Base-by-base conservation (phyloP, 139 green algal species). In the Chlorella sp. region DNA sequence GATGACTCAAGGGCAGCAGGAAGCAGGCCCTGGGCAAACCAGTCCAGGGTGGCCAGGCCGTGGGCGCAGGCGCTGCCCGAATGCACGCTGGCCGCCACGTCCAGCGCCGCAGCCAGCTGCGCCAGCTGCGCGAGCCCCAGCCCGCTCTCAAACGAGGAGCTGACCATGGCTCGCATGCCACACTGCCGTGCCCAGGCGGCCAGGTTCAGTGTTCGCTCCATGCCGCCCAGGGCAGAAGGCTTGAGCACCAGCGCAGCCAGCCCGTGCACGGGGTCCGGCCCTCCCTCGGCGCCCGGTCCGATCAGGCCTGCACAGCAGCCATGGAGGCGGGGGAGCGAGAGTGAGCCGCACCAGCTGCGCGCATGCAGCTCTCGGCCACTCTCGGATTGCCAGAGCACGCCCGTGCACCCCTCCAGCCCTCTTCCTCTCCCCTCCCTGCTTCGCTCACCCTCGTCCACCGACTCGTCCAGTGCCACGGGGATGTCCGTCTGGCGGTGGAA, bases 401-500 rank as follows among this genome's bases (percentile, higher is more conserved):
- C 19, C 21, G 36, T 35, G 12, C 12, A 67, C 14, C 23, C 25
- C 9, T 5, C 38, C 60, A 55, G 9, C 12, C n/a, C 7, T 50
- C n/a, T 29, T 3, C 29, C 2, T 21, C 21, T 8, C 19, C 15
- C 43, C 8, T 31, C 33, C 9, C 5, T 11, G 14, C 23, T 41
- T 6, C 29, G 21, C 72, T 11, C 61, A 58, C 85, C 87, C 58
- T 94, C 89, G 48, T 98, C 93, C 41, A 98, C 45, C 3, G 77
- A 91, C 79, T 98, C 95, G 55, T 98, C 95, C 36, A 97, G 80
- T 0, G 91, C 94, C 7, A 93, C 68, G 8, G 80, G 85, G 40
- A 97, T 67, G 48, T 88, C 86, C 9, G 81, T 87, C 8, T 59
- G 65, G 74, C 42, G 12, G 75, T 84, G 81, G 55, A 98, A 95